Base-by-base conservation (phyloP, 164 flowering plant genomes). In the Stephania yunnanensis region DNA sequence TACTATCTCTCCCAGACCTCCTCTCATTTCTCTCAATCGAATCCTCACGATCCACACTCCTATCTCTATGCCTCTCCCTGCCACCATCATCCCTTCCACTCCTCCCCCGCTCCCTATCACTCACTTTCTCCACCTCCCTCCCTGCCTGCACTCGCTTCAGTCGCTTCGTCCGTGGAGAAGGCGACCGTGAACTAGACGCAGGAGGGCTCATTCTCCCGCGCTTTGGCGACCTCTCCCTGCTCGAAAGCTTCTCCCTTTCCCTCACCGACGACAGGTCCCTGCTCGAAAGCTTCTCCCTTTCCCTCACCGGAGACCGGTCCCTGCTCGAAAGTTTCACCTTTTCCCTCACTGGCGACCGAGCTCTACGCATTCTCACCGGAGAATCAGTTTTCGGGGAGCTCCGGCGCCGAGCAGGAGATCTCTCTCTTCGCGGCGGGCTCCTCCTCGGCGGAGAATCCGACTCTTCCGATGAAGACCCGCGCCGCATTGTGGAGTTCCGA, bases 91-190 rank as follows among this genome's bases (percentile, higher is more conserved):
- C 83, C 22, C 73, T 48, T 19, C 63, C 69, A 65, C 66, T 29
- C 46, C 72, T 53, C 19, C 73, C 76, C 3, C 71, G 79, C 4
- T 78, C 81, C 46, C 71, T 73, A n/a, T 72, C 78, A 20, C 31
- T 48, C 22, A 11, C 72, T 52, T 78, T 80, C 50, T 82, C 88
- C 50, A 52, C 65, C 52, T 81, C 90, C 71, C 78, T 69, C 36
- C 83, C 88, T 52, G 69, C 83, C 69, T 87, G 85, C 69, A 81
- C 89, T 74, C 87, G 81, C 75, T 80, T 80, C 22, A 86, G 68
- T 42, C 90, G 79, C 70, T 84, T 87, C 2, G 89, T 82, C 31
- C 84, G 81, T 6, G 91, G 94, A 6, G 94, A 87, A 17, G 87
- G 92, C 55, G 95, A 88, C 2, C 70, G 82, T 7, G 83, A 25